These are phyloP conservation scores for Macrophomina tecta DNA, from an alignment of 2,329 filamentous ascomycete genomes.

Conservation along the genomic window DNA sequence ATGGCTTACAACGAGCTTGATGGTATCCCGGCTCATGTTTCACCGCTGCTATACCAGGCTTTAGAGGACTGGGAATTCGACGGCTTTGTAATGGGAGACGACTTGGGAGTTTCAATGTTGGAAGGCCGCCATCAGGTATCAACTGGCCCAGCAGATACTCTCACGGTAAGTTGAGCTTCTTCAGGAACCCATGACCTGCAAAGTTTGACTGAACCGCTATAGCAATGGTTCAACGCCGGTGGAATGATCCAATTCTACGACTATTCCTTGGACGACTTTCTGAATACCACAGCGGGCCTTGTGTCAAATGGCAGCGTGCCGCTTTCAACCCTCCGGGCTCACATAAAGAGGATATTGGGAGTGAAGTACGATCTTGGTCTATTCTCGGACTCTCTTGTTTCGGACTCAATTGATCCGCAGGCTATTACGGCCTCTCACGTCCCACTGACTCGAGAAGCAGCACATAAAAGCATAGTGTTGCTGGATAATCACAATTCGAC, in stretches of 20 bases:
- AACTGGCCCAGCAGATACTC: conserved; percentile 46
- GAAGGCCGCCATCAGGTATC: conserved; percentile 47
- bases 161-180: conserved; percentile 30
- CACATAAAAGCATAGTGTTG: conserved; percentile 52
- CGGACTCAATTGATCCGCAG: conserved; percentile 42
- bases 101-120: conserved; percentile 36
- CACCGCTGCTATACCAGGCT: conserved; percentile 48
- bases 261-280: conserved; percentile 48
- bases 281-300: conserved; percentile 43
- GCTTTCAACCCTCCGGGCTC: conserved; percentile 44
- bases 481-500: conserved; percentile 51
- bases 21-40: conserved; percentile 48
- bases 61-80: conserved; percentile 50
- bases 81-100: conserved; percentile 52
- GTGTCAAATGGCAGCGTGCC: conserved; percentile 46
- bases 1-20: conserved; percentile 55
- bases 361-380: conserved; percentile 55
- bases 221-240: conserved; percentile 54
- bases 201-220: neutral
- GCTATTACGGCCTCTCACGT: conserved; percentile 45
- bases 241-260: conserved; percentile 56
- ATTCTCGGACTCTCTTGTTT: conserved; percentile 48
- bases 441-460: conserved; percentile 49
- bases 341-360: conserved; percentile 46
- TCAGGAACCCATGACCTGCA: neutral